Percentiles rank a stretch among this genome's conserved stretches.
Evolutionary conservation across 208 protist genomes (phyloP).

Genomic region (Tetramitus jugosus): DNA sequence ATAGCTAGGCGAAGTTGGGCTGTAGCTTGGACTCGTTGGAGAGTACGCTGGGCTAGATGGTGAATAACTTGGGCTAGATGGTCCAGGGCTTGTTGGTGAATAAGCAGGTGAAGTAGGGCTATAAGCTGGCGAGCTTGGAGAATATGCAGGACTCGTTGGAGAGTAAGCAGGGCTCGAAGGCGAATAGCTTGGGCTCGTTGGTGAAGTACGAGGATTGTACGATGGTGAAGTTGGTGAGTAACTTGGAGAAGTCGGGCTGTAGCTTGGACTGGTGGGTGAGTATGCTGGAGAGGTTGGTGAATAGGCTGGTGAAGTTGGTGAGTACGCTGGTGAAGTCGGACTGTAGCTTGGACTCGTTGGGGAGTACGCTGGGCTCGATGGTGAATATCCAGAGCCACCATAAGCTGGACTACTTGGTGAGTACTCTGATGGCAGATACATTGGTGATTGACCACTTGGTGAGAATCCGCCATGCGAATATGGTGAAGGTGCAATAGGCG

Average conservation of each 20-base stretch:
- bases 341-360: constrained; percentile 33
- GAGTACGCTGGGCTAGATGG: constrained; percentile 54
- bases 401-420: constrained; percentile 42
- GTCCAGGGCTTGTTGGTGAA: constrained; percentile 52
- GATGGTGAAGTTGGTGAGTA: constrained; percentile 59
- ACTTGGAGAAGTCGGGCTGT: constrained; percentile 46
- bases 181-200: constrained; percentile 45
- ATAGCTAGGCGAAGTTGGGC: constrained; percentile 52
- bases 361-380: constrained; percentile 23
- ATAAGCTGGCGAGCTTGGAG: constrained; percentile 51
- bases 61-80: constrained; percentile 55
- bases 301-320: constrained; percentile 57
- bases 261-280: constrained; percentile 54
- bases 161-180: constrained; percentile 57
- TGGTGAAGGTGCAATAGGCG: neutral
- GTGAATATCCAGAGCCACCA: constrained; percentile 1
- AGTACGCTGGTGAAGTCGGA: constrained; percentile 55
- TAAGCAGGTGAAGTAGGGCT: constrained; percentile 54
- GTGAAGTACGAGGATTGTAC: constrained; percentile 48
- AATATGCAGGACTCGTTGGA: constrained; percentile 58
- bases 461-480: neutral
- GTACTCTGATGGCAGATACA: constrained; percentile 28
- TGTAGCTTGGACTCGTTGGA: constrained; percentile 52
- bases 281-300: constrained; percentile 57
- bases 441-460: neutral